Percentiles rank a stretch among this genome's conserved stretches.
Evolutionary conservation across 2,329 filamentous ascomycete species (phyloP).

Genomic region (Penicillium sp.): DNA sequence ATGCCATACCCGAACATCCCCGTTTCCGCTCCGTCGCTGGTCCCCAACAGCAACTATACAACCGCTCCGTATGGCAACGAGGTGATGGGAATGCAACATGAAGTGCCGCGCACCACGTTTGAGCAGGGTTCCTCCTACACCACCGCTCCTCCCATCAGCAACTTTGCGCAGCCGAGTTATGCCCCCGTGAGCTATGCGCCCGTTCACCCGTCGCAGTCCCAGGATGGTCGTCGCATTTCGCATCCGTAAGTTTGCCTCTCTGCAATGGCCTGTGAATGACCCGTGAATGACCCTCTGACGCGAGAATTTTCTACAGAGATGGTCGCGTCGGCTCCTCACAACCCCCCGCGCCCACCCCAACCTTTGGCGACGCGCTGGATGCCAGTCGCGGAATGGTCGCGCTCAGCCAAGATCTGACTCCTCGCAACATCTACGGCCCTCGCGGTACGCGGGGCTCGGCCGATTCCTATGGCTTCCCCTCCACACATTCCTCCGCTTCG

Average conservation of each 20-base stretch:
- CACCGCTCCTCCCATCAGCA: slow-evolving; percentile 63
- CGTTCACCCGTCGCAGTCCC: slow-evolving; percentile 50
- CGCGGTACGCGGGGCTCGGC: slow-evolving; percentile 62
- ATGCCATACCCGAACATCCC: slow-evolving; percentile 69
- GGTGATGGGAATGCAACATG: slow-evolving; percentile 66
- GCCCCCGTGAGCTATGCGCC: slow-evolving; percentile 70
- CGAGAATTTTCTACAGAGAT: slow-evolving; percentile 24
- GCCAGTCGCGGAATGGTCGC: slow-evolving; percentile 91
- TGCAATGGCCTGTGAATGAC: neutral
- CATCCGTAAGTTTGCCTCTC: slow-evolving; percentile 64
- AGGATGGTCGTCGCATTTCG: slow-evolving; percentile 63
- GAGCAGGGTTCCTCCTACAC: slow-evolving; percentile 64
- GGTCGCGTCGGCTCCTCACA: slow-evolving; percentile 33
- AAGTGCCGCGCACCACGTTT: slow-evolving; percentile 70
- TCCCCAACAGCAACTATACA: slow-evolving; percentile 60
- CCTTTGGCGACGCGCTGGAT: slow-evolving; percentile 83
- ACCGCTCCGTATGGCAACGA: slow-evolving; percentile 57
- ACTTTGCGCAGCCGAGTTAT: slow-evolving; percentile 65
- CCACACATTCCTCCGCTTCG: slow-evolving; percentile 83
- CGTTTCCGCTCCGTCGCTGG: slow-evolving; percentile 67
- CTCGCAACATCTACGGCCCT: slow-evolving; percentile 78
- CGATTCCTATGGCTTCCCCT: slow-evolving; percentile 88
- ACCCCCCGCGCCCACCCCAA: slow-evolving; percentile 54
- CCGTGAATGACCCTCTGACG: slow-evolving; percentile 14
- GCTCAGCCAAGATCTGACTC: slow-evolving; percentile 86